A percentile compares a stretch with the other conserved stretches of the same genome.
Evolutionary conservation across 805 yeast genomes (phyloP).

Genomic region (Ogataea parapolymorpha): DNA sequence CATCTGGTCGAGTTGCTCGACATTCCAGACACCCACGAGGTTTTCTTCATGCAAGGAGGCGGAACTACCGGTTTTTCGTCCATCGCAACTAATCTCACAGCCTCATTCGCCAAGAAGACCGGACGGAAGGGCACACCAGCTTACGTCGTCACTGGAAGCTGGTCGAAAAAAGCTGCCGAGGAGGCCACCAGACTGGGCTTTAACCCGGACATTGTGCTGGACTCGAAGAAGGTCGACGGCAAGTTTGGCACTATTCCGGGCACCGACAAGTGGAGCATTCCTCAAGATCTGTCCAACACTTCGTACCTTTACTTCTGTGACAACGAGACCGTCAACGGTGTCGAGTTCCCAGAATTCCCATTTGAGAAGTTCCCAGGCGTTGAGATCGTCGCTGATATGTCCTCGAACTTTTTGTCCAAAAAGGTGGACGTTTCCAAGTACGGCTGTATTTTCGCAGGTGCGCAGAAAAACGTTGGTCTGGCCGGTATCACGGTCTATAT

Average conservation of each 20-base stretch:
- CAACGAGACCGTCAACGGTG: constrained; percentile 96
- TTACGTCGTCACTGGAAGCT: constrained; percentile 86
- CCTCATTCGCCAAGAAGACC: constrained; percentile 59
- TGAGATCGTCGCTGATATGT: constrained; percentile 90
- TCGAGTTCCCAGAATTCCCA: constrained; percentile 61
- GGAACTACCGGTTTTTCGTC: constrained; percentile 96
- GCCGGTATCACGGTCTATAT: constrained; percentile 94
- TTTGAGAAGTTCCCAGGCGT: constrained; percentile 58
- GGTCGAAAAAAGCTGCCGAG: constrained; percentile 87
- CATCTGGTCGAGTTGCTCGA: constrained; percentile 60
- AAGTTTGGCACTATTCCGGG: constrained; percentile 68
- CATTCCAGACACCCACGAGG: constrained; percentile 91
- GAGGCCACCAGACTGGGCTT: constrained; percentile 85
- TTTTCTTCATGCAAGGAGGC: constrained; percentile 95
- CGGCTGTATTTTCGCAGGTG: constrained; percentile 95
- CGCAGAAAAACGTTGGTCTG: constrained; percentile 95
- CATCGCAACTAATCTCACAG: constrained; percentile 75
- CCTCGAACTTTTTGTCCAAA: constrained; percentile 86
- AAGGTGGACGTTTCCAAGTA: constrained; percentile 76
- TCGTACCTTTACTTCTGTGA: constrained; percentile 91
- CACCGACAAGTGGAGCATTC: constrained; percentile 58
- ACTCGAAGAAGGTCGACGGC: constrained; percentile 55
- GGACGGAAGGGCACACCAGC: constrained; percentile 80
- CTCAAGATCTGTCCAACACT: constrained; percentile 57
- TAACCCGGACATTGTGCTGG: constrained; percentile 64